phyloP scores from a whole-genome alignment of 2,329 filamentous ascomycete genomes.

The Claviceps arundinis region DNA sequence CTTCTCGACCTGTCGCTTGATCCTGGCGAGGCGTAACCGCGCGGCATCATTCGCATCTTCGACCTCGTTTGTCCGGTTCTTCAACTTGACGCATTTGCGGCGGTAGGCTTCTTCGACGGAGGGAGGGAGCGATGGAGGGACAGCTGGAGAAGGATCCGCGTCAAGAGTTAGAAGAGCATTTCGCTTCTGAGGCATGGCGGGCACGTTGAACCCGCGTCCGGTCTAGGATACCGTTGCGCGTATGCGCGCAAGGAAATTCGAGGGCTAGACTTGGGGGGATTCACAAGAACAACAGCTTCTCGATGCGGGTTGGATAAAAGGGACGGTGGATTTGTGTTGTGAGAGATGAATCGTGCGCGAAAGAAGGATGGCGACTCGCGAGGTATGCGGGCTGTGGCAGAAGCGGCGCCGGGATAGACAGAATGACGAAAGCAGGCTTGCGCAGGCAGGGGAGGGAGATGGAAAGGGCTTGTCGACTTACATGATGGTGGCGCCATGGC shows the following conservation, averaged over 20 bases:
- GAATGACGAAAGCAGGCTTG: background rate
- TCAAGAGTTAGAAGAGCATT: conserved; percentile 24
- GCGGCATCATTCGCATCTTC: conserved; percentile 83
- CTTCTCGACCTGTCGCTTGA: conserved; percentile 80
- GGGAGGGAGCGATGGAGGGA: conserved; percentile 57
- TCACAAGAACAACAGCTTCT: background rate
- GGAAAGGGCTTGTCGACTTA: conserved; percentile 8
- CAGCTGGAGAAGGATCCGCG: conserved; percentile 20
- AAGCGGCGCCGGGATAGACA: background rate
- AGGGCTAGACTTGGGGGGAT: too few species aligned
- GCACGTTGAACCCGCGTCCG: background rate
- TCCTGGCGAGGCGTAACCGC: conserved; percentile 61
- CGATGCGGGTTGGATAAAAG: background rate
- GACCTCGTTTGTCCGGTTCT: conserved; percentile 81
- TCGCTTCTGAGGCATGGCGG: conserved; percentile 23
- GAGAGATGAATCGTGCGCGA: background rate
- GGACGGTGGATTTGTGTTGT: background rate
- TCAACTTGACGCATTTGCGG: conserved; percentile 89
- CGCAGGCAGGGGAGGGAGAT: conserved; percentile 6
- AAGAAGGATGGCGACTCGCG: background rate
- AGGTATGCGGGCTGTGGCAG: background rate
- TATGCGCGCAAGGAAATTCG: background rate
- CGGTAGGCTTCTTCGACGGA: conserved; percentile 94
- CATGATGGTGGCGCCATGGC: conserved; percentile 17
- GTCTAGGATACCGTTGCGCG: too few species aligned